A percentile compares a stretch with the other conserved stretches of the same genome.
Conservation (phyloP, 2,329 filamentous ascomycete species). For the Pochonia chlamydosporia region DNA sequence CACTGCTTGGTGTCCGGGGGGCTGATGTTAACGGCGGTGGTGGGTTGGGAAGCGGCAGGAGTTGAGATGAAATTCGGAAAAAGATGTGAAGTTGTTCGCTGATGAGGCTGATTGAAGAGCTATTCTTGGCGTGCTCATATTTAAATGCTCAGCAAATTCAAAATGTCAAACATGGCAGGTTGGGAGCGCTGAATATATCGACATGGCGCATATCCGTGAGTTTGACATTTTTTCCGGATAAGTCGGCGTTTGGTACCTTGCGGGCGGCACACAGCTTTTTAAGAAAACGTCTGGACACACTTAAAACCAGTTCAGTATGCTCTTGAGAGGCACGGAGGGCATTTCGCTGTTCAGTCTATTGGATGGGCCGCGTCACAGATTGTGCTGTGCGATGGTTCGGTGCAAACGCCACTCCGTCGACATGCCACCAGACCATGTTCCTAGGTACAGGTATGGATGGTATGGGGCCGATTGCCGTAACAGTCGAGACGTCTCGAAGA, state of each 20-base stretch:
- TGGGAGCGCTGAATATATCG: not conserved
- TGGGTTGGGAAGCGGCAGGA: too few species aligned
- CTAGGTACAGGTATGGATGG: too few species aligned
- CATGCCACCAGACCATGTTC: not conserved
- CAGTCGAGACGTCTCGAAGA: too few species aligned
- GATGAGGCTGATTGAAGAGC: not conserved
- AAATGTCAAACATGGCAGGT: not conserved
- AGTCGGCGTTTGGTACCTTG: not conserved
- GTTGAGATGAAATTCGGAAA: not conserved
- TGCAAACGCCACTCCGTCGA: not conserved
- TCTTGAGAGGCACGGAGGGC: not conserved
- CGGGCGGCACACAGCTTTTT: not conserved
- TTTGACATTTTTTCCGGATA: slow-evolving; percentile 1
- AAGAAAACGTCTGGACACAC: not conserved
- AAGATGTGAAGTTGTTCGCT: not conserved
- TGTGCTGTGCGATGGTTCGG: not conserved
- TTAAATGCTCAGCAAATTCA: not conserved
- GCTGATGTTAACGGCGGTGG: too few species aligned
- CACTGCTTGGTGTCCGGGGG: too few species aligned
- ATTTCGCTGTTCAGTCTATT: not conserved
- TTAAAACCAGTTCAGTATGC: too few species aligned
- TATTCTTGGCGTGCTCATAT: too few species aligned
- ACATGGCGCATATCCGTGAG: not conserved
- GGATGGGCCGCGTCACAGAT: slow-evolving; percentile 14
- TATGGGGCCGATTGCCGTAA: too few species aligned